phyloP scores from a whole-genome alignment of 2,329 filamentous ascomycete genomes.

The Diaporthe destruens region DNA sequence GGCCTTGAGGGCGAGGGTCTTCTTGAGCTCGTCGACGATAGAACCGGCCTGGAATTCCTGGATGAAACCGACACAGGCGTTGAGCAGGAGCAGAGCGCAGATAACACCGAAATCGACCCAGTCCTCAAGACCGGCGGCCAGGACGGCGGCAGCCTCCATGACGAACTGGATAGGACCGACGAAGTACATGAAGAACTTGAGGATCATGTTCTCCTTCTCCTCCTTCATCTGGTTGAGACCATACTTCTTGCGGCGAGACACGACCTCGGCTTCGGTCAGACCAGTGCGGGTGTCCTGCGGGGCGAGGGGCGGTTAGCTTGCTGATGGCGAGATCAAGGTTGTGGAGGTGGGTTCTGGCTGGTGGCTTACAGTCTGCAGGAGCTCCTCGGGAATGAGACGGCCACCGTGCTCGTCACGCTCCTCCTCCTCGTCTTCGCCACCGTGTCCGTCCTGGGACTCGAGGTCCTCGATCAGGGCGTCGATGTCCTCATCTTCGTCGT shows the following conservation, averaged over 20 bases:
- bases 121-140: slow-evolving; percentile 83
- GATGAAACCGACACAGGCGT: slow-evolving; percentile 87
- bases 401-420: slow-evolving; percentile 62
- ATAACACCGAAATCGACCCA: slow-evolving; percentile 97
- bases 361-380: slow-evolving; percentile 74
- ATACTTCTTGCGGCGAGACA: slow-evolving; percentile 74
- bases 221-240: slow-evolving; percentile 93
- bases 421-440: slow-evolving; percentile 67
- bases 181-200: slow-evolving; percentile 88
- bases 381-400: slow-evolving; percentile 77
- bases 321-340: not conserved
- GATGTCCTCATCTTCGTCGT: slow-evolving; percentile 86
- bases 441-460: slow-evolving; percentile 81
- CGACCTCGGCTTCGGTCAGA: slow-evolving; percentile 79
- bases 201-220: slow-evolving; percentile 85
- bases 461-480: slow-evolving; percentile 90
- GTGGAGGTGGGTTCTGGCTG: not conserved
- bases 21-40: slow-evolving; percentile 91
- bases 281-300: slow-evolving; percentile 51
- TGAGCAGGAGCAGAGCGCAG: slow-evolving; percentile 83
- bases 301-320: slow-evolving; percentile 26
- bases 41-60: slow-evolving; percentile 92
- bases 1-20: slow-evolving; percentile 89
- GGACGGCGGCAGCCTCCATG: slow-evolving; percentile 70
- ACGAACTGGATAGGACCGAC: slow-evolving; percentile 93